Base-by-base conservation (phyloP, 2,329 filamentous ascomycete genomes). In the Diaporthe aspalathi region DNA sequence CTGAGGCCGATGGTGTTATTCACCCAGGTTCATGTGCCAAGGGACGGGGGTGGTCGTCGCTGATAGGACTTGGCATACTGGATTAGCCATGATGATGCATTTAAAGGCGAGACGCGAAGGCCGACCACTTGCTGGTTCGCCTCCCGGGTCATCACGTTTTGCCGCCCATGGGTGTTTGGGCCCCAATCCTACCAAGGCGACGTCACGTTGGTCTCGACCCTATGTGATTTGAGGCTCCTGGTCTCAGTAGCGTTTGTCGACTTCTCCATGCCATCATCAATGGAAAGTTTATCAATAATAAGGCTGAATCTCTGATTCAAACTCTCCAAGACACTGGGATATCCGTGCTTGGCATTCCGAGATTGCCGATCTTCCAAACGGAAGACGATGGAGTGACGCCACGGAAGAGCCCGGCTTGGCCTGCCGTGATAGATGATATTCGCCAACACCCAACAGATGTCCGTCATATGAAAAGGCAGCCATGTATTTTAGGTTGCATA, bases 91-190 rank as follows among this genome's bases (percentile, higher is more conserved):
- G 60, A 63, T 63, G 60, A 63, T 63, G 60, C 60, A 45, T 50
- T 38, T 47, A 65, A 38, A 50, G 60, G 60, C 60, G 60, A 65
- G 60, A 38, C 60, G 60, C 60, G 60, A 65, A 65, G 11, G 60
- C 60, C 60, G 60, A 65, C 29, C 27, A 17, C 3, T n/a, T 49
- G 60, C 29, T 49, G n/a, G n/a, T 50, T 65, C 45, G 45, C 32
- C 45, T 27, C 60, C 29, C n/a, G 47, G 11, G 20, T 27, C 50
- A 45, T 50, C 45, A 50, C 27, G 17, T 40, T 22, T 11, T 57
- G 16, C 60, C 22, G 29, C 45, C 20, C n/a, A n/a, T 32, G 11
- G 32, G 16, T 38, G 14, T 22, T 22, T 38, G 53, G 32, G 11
- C 20, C 45, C 47, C 24, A 38, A 45, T 27, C 60, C 16, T 47